Evolutionary conservation across 495 filamentous ascomycete genomes (phyloP).

Genomic region (Tirmania nivea): DNA sequence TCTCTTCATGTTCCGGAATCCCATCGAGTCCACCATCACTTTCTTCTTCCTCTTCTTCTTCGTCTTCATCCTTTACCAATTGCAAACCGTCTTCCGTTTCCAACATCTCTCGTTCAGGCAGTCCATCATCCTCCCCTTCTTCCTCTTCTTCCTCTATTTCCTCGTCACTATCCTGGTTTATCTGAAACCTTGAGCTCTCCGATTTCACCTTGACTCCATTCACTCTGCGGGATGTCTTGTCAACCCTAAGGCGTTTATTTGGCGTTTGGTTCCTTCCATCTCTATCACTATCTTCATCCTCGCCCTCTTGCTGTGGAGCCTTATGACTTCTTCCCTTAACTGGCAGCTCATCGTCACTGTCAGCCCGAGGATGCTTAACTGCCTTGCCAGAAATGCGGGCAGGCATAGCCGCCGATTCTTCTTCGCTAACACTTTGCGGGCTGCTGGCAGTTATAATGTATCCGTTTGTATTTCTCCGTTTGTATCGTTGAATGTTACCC

Average conservation of each 20-base stretch:
- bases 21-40: constrained; percentile 5
- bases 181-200: not conserved
- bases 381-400: too few species aligned
- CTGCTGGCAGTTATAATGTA: too few species aligned
- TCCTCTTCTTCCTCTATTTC: constrained; percentile 1
- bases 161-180: not conserved
- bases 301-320: not conserved
- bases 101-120: not conserved
- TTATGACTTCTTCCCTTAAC: too few species aligned
- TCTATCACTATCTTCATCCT: not conserved
- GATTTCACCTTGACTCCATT: not conserved
- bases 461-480: too few species aligned
- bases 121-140: not conserved
- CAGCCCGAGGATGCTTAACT: too few species aligned
- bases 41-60: constrained; percentile 3
- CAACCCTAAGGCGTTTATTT: not conserved
- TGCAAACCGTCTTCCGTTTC: too few species aligned
- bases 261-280: not conserved
- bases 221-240: not conserved
- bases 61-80: not conserved
- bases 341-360: too few species aligned
- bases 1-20: constrained; percentile 7
- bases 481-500: too few species aligned
- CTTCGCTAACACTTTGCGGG: too few species aligned
- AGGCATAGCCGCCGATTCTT: too few species aligned